Percentiles rank a stretch among this genome's conserved stretches.
Conservation (phyloP, 1,284 basidiomycete species). For the Ceratobasidium sp. region DNA sequence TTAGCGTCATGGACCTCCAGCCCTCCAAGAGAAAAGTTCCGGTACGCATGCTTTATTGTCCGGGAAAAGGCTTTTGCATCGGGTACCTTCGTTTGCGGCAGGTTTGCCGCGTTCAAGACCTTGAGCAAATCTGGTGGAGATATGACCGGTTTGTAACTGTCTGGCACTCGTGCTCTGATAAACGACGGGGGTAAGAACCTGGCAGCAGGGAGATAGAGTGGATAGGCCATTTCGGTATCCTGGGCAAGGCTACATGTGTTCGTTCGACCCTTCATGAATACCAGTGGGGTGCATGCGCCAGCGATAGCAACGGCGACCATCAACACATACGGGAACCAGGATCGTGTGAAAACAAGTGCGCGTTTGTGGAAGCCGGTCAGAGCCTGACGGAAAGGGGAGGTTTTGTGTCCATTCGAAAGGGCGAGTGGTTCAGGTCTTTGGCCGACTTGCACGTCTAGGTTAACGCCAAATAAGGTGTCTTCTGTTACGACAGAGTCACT, state of each 20-base stretch:
- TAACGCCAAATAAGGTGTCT: neutral
- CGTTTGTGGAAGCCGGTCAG: conserved; percentile 81
- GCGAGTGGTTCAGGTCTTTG: conserved; percentile 53
- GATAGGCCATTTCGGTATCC: conserved; percentile 58
- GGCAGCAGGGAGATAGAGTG: conserved; percentile 66
- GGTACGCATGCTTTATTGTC: conserved; percentile 64
- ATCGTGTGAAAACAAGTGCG: conserved; percentile 69
- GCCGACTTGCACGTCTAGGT: neutral
- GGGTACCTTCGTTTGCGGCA: conserved; percentile 53
- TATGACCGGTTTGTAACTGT: conserved; percentile 52
- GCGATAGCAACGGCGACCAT: conserved; percentile 72
- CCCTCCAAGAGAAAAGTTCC: conserved; percentile 69
- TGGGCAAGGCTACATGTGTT: conserved; percentile 62
- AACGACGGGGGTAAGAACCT: conserved; percentile 54
- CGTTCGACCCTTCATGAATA: conserved; percentile 68
- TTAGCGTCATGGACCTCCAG: conserved; percentile 67
- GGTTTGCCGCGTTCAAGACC: conserved; percentile 58
- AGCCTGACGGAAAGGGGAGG: conserved; percentile 69
- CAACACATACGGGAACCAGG: conserved; percentile 75
- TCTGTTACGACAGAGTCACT: neutral
- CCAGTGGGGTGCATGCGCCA: conserved; percentile 72
- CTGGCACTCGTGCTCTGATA: neutral
- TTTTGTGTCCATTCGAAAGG: conserved; percentile 65
- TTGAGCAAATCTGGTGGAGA: conserved; percentile 64
- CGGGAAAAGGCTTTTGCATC: conserved; percentile 66